Evolutionary conservation across 345 rosid species (phyloP).

Genomic region (Carallia pectinifolia): DNA sequence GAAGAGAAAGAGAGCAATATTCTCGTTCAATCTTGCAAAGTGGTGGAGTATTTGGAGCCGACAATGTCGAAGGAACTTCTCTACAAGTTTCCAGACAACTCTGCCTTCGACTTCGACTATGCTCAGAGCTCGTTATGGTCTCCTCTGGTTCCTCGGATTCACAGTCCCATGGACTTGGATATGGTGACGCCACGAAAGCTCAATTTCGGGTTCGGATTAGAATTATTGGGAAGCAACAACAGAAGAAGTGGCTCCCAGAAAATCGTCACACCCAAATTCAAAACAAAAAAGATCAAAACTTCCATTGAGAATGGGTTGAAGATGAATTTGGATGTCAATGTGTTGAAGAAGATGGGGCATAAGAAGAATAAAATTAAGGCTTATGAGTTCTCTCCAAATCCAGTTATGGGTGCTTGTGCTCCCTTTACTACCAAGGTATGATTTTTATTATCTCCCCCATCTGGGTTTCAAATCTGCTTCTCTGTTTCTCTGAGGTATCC

Average conservation of each 20-base stretch:
- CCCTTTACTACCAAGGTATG: constrained; percentile 51
- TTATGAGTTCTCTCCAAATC: constrained; percentile 40
- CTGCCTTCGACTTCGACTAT: constrained; percentile 70
- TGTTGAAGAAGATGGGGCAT: constrained; percentile 20
- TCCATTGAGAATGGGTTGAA: constrained; percentile 1
- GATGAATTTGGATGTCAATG: constrained; percentile 17
- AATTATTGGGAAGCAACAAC: constrained; percentile 11
- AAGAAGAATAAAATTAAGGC: constrained; percentile 23
- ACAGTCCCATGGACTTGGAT: constrained; percentile 45
- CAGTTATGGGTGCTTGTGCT: constrained; percentile 42
- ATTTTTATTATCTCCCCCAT: background rate
- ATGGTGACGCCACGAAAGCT: constrained; percentile 32
- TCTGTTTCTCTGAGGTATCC: background rate
- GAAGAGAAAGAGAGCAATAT: constrained; percentile 45
- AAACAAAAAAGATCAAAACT: constrained; percentile 14
- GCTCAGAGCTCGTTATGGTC: constrained; percentile 92
- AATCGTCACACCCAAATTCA: constrained; percentile 18
- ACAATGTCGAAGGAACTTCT: constrained; percentile 71
- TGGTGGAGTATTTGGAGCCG: constrained; percentile 73
- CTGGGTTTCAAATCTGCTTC: background rate
- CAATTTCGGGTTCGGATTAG: constrained; percentile 33
- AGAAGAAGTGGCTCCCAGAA: constrained; percentile 7
- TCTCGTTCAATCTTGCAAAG: constrained; percentile 40
- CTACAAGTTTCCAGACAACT: constrained; percentile 76
- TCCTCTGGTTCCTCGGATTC: constrained; percentile 62